These are phyloP conservation scores for Hypoxylon subgilvum DNA, from an alignment of 495 filamentous ascomycete species.

Conservation along the genomic window DNA sequence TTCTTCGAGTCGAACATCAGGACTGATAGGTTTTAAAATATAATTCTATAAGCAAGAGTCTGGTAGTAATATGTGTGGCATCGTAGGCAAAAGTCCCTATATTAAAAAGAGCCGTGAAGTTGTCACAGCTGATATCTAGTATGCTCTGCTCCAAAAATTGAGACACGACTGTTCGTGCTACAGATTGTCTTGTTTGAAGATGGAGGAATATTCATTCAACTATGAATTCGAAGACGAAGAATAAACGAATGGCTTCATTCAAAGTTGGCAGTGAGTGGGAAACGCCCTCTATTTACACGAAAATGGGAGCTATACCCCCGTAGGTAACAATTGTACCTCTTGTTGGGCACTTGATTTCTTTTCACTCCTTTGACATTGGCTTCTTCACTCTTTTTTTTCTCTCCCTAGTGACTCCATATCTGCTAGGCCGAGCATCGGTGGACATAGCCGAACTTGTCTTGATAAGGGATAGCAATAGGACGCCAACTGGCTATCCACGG, in stretches of 20 bases:
- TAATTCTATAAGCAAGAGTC: conserved; percentile 10
- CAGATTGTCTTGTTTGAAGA: conserved; percentile 6
- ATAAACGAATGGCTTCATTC: conserved; percentile 19
- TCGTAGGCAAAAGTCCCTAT: conserved; percentile 10
- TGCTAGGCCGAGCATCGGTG: conserved; percentile 36
- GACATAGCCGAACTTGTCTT: conserved; percentile 31
- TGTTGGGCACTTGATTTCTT: conserved; percentile 12
- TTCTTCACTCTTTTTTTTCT: too few relatives aligned
- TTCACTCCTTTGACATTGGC: conserved; percentile 20
- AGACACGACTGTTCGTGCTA: conserved; percentile 8
- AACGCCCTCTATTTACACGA: conserved; percentile 25
- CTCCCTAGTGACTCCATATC: background rate
- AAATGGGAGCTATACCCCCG: background rate
- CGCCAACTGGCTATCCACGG: conserved; percentile 24
- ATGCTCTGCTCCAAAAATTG: background rate
- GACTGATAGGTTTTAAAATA: background rate
- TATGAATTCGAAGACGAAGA: conserved; percentile 4
- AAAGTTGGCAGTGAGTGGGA: conserved; percentile 14
- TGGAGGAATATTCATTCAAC: conserved; percentile 1
- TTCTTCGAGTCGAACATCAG: conserved; percentile 27
- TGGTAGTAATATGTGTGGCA: conserved; percentile 5
- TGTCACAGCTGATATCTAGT: conserved; percentile 2
- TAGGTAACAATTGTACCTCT: conserved; percentile 1
- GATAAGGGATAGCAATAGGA: conserved; percentile 25
- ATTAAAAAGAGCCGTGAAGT: conserved; percentile 4